Conservation (phyloP, 306 rosid genomes). For the Hippophae tibetana region DNA sequence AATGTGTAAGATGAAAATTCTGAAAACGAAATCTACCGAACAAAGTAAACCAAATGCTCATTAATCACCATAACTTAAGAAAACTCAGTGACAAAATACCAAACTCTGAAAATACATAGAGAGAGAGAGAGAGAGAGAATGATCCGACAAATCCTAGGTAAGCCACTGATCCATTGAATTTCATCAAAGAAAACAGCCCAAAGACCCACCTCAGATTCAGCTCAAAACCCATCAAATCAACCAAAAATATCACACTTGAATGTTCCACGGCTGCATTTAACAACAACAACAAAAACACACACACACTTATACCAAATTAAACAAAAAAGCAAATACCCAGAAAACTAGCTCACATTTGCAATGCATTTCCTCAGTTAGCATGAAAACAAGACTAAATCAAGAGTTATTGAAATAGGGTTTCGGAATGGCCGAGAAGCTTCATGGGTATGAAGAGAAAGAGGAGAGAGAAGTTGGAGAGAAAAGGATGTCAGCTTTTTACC, state of each 20-base stretch:
- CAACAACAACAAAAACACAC: background rate
- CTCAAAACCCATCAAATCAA: conserved; percentile 25
- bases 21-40: background rate
- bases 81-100: conserved; percentile 33
- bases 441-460: conserved; percentile 7
- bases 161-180: background rate
- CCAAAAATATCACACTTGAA: conserved; percentile 12
- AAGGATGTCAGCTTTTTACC: conserved; percentile 4
- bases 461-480: background rate
- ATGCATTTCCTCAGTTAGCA: conserved; percentile 15
- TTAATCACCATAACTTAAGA: conserved; percentile 4
- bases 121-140: conserved; percentile 3
- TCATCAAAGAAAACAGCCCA: conserved; percentile 4
- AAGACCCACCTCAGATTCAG: conserved; percentile 5
- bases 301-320: background rate
- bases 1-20: background rate
- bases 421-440: conserved; percentile 4
- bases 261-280: background rate
- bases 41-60: conserved; percentile 8
- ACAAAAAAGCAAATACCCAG: conserved; percentile 6
- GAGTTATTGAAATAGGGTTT: conserved; percentile 28
- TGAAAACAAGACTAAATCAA: conserved; percentile 13
- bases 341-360: conserved; percentile 23
- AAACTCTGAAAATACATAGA: conserved; percentile 7
- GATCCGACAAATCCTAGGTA: no score